These are phyloP conservation scores for Trifolium pratense DNA, from an alignment of 306 rosid genomes.

Conservation along the genomic window DNA sequence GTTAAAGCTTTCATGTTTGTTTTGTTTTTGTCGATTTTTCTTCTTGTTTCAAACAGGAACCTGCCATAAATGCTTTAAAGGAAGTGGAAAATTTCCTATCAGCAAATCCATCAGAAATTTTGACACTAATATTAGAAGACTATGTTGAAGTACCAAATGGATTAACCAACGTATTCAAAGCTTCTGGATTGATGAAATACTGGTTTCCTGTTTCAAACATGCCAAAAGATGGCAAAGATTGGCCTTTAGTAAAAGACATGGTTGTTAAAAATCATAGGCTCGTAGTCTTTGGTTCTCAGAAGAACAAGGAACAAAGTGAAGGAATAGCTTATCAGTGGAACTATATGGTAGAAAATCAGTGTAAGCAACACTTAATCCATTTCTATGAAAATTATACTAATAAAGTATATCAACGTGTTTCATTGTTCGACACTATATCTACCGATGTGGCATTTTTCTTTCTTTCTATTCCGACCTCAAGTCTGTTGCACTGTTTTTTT, in stretches of 20 bases:
- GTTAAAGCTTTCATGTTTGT: background rate
- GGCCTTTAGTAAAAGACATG: constrained; percentile 53
- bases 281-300: constrained; percentile 49
- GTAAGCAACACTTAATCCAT: constrained; percentile 21
- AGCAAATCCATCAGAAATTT: constrained; percentile 49
- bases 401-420: background rate
- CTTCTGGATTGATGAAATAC: constrained; percentile 51
- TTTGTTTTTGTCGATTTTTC: background rate
- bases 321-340: constrained; percentile 59
- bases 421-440: background rate
- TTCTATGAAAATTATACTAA: background rate
- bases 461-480: background rate
- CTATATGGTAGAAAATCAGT: constrained; percentile 57
- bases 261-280: constrained; percentile 46
- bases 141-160: constrained; percentile 50
- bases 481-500: background rate
- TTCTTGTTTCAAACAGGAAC: constrained; percentile 33
- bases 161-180: constrained; percentile 36
- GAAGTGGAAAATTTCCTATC: constrained; percentile 46
- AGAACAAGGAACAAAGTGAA: constrained; percentile 47
- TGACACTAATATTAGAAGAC: constrained; percentile 57
- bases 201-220: constrained; percentile 52
- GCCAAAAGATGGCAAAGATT: constrained; percentile 51
- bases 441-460: background rate
- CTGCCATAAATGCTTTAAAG: constrained; percentile 51